Evolutionary conservation across 805 yeast species (phyloP).

Genomic region (Isabelozyma pseudorhagii): DNA sequence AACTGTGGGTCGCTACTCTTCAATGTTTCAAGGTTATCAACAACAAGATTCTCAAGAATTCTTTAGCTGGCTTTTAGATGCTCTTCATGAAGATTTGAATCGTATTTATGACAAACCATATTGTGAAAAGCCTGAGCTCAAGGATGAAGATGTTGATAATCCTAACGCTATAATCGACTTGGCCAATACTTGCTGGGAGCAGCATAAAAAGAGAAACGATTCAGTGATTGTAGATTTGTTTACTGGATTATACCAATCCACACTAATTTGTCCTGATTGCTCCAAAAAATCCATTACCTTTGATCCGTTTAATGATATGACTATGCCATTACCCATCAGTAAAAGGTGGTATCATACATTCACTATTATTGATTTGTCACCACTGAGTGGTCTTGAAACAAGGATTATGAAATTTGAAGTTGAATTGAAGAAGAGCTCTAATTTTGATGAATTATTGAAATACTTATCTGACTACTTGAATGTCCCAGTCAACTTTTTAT

Average conservation of each 20-base stretch:
- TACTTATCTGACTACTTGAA: slow-evolving; percentile 53
- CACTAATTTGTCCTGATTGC: slow-evolving; percentile 85
- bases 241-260: slow-evolving; percentile 88
- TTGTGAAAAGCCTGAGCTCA: slow-evolving; percentile 80
- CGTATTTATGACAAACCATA: slow-evolving; percentile 80
- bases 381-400: not conserved
- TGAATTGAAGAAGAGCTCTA: slow-evolving; percentile 64
- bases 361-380: slow-evolving; percentile 53
- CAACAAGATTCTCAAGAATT: slow-evolving; percentile 97
- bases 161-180: slow-evolving; percentile 51
- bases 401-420: slow-evolving; percentile 52
- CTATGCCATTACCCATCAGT: slow-evolving; percentile 81
- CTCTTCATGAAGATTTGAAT: slow-evolving; percentile 89
- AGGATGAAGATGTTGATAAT: slow-evolving; percentile 58
- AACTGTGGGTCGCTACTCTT: slow-evolving; percentile 74
- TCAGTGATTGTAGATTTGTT: slow-evolving; percentile 82
- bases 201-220: slow-evolving; percentile 76
- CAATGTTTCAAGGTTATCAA: slow-evolving; percentile 73
- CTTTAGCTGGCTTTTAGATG: slow-evolving; percentile 81
- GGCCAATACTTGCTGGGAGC: slow-evolving; percentile 77
- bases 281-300: slow-evolving; percentile 77
- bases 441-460: slow-evolving; percentile 57
- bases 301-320: slow-evolving; percentile 89
- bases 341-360: slow-evolving; percentile 69
- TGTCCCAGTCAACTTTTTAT: slow-evolving; percentile 23